phyloP scores from a whole-genome alignment of 1,139 yeast genomes.

The Arxiozyma telluris region DNA sequence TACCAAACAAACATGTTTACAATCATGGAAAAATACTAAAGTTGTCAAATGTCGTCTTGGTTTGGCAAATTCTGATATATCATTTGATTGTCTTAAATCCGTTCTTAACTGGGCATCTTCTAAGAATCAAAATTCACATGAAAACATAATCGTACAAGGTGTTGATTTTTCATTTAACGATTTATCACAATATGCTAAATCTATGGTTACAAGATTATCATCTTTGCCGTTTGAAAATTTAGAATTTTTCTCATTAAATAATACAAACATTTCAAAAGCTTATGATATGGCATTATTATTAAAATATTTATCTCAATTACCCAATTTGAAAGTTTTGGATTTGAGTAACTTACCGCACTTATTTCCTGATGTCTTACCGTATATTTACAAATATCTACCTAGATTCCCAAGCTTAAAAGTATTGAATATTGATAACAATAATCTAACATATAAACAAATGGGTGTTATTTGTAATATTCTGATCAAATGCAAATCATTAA shows the following conservation, averaged over 20 bases:
- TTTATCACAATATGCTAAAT: constrained; percentile 45
- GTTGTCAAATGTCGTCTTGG: constrained; percentile 58
- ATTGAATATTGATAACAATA: constrained; percentile 70
- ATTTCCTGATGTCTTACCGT: constrained; percentile 63
- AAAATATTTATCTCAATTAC: constrained; percentile 43
- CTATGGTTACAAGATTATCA: constrained; percentile 30
- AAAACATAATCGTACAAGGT: constrained; percentile 47
- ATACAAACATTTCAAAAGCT: constrained; percentile 48
- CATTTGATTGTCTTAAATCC: constrained; percentile 45
- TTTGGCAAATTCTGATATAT: constrained; percentile 61
- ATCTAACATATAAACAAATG: constrained; percentile 53
- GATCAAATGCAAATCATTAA: constrained; percentile 57
- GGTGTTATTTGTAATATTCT: constrained; percentile 62
- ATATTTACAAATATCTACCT: constrained; percentile 57
- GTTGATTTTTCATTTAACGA: constrained; percentile 81
- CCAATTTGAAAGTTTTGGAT: constrained; percentile 63
- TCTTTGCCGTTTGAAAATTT: constrained; percentile 21
- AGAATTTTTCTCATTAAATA: constrained; percentile 39
- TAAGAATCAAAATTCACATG: background rate
- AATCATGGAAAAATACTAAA: background rate
- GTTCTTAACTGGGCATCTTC: constrained; percentile 53
- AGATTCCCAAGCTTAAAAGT: constrained; percentile 55
- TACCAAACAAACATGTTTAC: constrained; percentile 33
- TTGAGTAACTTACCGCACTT: constrained; percentile 62
- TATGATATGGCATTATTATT: constrained; percentile 50